Evolutionary conservation across 2,329 filamentous ascomycete species (phyloP), one percentile per base, ranked within the genome.

Genomic region (Colletotrichum cereale): DNA sequence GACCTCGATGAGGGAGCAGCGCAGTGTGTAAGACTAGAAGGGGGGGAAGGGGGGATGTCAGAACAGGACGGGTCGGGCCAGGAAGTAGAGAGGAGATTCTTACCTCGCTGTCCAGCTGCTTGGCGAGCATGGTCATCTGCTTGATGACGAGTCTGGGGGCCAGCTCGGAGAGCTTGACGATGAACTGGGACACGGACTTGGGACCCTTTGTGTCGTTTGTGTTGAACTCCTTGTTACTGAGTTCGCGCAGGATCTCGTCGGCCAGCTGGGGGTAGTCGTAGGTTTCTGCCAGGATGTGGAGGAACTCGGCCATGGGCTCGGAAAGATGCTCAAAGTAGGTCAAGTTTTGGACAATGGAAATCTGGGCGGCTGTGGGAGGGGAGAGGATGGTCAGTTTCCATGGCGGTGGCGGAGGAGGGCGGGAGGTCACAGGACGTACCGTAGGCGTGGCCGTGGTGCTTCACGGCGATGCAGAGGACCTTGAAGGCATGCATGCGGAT

Each of bases 301-400:
- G 85, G 77, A 99, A 97, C 80, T 99, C 97, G 40, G 96, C 96
- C 96, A 99, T 99, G 1, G 96, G 96, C 79, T 99, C 96, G 0
- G 96, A 96, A n/a, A 99, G 85, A 81, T 99, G 96, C 82, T 99
- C 96, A 77, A 98, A 99, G 80, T 99, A 99, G 6, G 96, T 97
- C 75, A 99, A 84, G 79, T 96, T 98, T 81, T 99, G 96, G 66
- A 98, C 95, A 77, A 99, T 97, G 56, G 95, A 97, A 58, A 97
- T 98, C 86, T 99, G 96, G 2, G 96, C 96, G 62, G 93, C 94
- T 97, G 6, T 16, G 5, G 5, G 31, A 7, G 77, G 11, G 31
- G 7, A 31, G 57, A n/a, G n/a, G n/a, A n/a, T n/a, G n/a, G 73
- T 85, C 66, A 83, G 79, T 75, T 73, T 48, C 11, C 11, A 5